A percentile compares a stretch with the other conserved stretches of the same genome.
Conservation (phyloP, 2,329 filamentous ascomycete genomes). For the Trichoderma sp. region DNA sequence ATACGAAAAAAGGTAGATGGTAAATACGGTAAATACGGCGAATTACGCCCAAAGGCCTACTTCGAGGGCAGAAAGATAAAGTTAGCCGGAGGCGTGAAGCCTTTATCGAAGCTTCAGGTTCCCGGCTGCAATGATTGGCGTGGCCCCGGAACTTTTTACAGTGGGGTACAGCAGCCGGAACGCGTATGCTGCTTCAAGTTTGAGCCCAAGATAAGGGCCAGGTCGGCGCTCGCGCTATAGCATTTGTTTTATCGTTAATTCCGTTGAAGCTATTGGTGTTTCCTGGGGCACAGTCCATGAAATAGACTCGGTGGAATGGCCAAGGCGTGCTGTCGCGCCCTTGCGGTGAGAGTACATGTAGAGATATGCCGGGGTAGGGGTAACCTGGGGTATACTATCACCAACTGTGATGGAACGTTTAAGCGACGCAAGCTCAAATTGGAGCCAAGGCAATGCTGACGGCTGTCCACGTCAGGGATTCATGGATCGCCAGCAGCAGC, state of each 20-base stretch:
- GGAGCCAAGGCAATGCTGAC: not conserved
- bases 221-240: not conserved
- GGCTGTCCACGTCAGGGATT: not conserved
- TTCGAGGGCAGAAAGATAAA: not conserved
- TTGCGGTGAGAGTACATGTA: not conserved
- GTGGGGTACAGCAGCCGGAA: conserved; percentile 26
- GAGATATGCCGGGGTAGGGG: not conserved
- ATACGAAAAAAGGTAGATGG: conserved; percentile 2
- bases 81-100: conserved; percentile 3
- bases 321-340: not conserved
- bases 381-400: not conserved
- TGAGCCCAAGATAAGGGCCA: not conserved
- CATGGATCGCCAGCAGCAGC: not conserved
- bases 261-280: not conserved
- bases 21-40: not conserved
- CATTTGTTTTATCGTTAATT: not conserved
- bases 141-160: conserved; percentile 10
- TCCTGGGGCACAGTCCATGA: not conserved
- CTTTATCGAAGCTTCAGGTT: conserved; percentile 6
- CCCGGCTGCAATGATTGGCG: not conserved
- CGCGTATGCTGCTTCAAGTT: not conserved
- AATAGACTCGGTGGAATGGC: not conserved
- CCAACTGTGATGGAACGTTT: not conserved
- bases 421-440: not conserved
- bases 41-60: not conserved